phyloP scores from a whole-genome alignment of 306 rosid species.

The Prosopis cineraria region DNA sequence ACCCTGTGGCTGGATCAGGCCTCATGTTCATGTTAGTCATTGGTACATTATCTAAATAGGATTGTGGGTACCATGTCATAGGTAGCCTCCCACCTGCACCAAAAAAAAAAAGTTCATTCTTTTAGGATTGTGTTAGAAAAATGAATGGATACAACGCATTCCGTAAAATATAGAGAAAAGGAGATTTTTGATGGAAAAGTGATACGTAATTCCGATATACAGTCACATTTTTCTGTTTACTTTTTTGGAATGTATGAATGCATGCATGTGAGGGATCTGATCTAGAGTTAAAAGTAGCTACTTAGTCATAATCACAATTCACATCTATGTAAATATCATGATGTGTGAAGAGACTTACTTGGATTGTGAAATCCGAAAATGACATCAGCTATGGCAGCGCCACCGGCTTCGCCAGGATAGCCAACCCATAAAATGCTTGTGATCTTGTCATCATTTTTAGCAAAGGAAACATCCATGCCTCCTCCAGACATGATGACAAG shows the following conservation, averaged over 20 bases:
- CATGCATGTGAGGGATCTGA: neutral
- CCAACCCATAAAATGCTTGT: slow-evolving; percentile 96
- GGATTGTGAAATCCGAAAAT: slow-evolving; percentile 84
- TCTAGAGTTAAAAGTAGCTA: neutral
- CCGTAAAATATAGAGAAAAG: too few relatives aligned
- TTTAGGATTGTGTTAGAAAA: neutral
- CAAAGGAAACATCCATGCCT: slow-evolving; percentile 87
- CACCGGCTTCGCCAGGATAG: slow-evolving; percentile 98
- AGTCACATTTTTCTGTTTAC: neutral
- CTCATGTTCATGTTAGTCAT: slow-evolving; percentile 98
- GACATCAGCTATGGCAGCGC: slow-evolving; percentile 93
- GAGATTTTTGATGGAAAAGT: too few relatives aligned
- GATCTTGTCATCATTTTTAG: slow-evolving; percentile 65
- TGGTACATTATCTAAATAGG: slow-evolving; percentile 78
- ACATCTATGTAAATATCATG: neutral
- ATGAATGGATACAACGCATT: too few relatives aligned
- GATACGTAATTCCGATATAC: too few relatives aligned
- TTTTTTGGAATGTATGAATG: neutral
- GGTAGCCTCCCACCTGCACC: slow-evolving; percentile 88
- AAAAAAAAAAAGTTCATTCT: neutral
- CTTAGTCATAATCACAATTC: neutral
- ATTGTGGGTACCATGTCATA: slow-evolving; percentile 95
- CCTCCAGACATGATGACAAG: slow-evolving; percentile 97
- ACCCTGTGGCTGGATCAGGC: slow-evolving; percentile 70
- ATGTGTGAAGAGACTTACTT: too few relatives aligned